Evolutionary conservation across 1,139 yeast genomes (phyloP), one percentile per base, ranked within the genome.

Genomic region (Debaryomyces udenii): DNA sequence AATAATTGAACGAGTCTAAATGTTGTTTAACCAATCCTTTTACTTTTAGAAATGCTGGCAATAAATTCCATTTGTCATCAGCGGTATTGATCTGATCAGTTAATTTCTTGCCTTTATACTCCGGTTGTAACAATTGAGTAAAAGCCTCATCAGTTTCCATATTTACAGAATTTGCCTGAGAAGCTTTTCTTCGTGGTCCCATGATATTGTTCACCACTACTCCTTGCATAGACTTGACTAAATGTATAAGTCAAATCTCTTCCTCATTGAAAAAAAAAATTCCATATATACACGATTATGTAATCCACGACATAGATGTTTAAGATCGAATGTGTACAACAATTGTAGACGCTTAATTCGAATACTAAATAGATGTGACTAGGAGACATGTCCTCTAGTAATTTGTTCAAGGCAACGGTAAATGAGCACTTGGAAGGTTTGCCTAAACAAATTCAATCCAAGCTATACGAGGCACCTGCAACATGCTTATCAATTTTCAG

Each of bases 1-100:
- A 93, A 66, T 88, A 93, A 60, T 93, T 91, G 75, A 90, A 93
- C 13, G 99, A 93, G 59, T 93, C 99, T 58, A 94, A 72, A 70
- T 93, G 99, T 68, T 93, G 99, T 57, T 94, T 93, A 36, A 93
- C 98, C 38, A 93, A 72, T 40, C 99, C 99, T 62, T 93, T 93
- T 34, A 94, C 96, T 59, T 90, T 90, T 46, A 93, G 70, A 59
- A 93, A 93, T 0, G 99, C 99, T 0, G 99, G 99, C 34, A 93
- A 68, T 41, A 93, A 72, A 54, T 93, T 86, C 99, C 99, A 93
- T 65, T 93, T 93, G 64, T 93, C 99, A 56, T 86, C 73, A 10
- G 95, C 96, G 0, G 97, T 89, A 54, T 81, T 81, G 61, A 93
- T 85, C 51, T 87, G 88, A 67, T 93, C 99, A 1, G 96, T 81